phyloP scores from a whole-genome alignment of 352 stramenopile species.

The Pythium phragmitis region DNA sequence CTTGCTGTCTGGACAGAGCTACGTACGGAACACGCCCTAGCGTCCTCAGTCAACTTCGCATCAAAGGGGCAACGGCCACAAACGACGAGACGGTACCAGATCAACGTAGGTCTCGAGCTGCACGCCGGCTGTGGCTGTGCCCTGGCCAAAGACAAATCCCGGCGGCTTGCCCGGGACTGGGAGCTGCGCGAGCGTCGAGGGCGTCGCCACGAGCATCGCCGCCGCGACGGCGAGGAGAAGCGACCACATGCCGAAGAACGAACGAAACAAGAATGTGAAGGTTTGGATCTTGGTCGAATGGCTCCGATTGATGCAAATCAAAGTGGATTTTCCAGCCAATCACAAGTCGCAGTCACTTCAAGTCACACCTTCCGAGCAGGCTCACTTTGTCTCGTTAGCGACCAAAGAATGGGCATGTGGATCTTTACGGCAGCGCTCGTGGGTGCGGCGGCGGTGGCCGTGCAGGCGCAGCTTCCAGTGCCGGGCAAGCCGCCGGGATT shows the following conservation, averaged over 20 bases:
- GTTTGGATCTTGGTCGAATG: background rate
- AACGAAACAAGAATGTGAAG: constrained; percentile 7
- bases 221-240: constrained; percentile 3
- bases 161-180: constrained; percentile 57
- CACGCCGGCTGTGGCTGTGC: constrained; percentile 50
- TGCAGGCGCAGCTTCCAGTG: constrained; percentile 55
- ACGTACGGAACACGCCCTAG: background rate
- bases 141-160: constrained; percentile 58
- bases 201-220: constrained; percentile 1
- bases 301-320: constrained; percentile 16
- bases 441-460: constrained; percentile 13
- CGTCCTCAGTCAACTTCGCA: background rate
- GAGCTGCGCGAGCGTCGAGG: constrained; percentile 39
- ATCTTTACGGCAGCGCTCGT: constrained; percentile 5
- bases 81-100: constrained; percentile 32
- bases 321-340: constrained; percentile 26
- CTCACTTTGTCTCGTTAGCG: background rate
- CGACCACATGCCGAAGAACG: constrained; percentile 7
- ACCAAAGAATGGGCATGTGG: constrained; percentile 1
- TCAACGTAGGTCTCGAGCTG: constrained; percentile 85
- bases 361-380: background rate
- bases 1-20: constrained; percentile 40
- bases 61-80: background rate
- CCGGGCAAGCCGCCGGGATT: constrained; percentile 63
- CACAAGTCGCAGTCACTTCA: constrained; percentile 6